Evolutionary conservation across 805 yeast species (phyloP).

Genomic region (Candida succiphila): DNA sequence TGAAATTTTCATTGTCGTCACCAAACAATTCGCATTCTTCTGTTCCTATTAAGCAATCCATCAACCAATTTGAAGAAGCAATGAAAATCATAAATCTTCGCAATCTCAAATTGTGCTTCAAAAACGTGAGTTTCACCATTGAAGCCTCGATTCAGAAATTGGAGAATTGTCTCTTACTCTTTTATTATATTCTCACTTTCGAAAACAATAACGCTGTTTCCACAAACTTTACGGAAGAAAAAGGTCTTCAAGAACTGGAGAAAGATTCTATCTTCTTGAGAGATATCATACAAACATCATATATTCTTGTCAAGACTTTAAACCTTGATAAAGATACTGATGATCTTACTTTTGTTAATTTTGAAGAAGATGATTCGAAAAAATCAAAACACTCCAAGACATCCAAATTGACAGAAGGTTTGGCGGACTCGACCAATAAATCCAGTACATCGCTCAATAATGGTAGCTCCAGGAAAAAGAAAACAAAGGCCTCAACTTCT

Average conservation of each 20-base stretch:
- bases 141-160: constrained; percentile 37
- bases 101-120: constrained; percentile 32
- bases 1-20: constrained; percentile 39
- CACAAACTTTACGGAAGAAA: constrained; percentile 32
- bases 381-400: constrained; percentile 4
- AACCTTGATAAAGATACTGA: constrained; percentile 26
- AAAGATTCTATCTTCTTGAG: constrained; percentile 22
- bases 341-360: constrained; percentile 3
- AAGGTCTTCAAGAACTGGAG: constrained; percentile 22
- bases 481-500: constrained; percentile 5
- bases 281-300: constrained; percentile 33
- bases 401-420: not conserved
- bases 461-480: constrained; percentile 2
- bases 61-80: constrained; percentile 21
- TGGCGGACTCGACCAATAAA: not conserved
- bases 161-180: constrained; percentile 38
- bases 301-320: constrained; percentile 30
- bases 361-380: constrained; percentile 1
- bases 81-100: constrained; percentile 22
- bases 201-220: constrained; percentile 18
- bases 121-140: constrained; percentile 35
- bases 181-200: constrained; percentile 35
- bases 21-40: constrained; percentile 12
- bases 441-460: not conserved
- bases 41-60: constrained; percentile 17